Percentiles rank a stretch among this genome's conserved stretches.
These are phyloP conservation scores for Blastobotrys aristatus DNA, from an alignment of 1,139 yeast species.

Conservation along the genomic window DNA sequence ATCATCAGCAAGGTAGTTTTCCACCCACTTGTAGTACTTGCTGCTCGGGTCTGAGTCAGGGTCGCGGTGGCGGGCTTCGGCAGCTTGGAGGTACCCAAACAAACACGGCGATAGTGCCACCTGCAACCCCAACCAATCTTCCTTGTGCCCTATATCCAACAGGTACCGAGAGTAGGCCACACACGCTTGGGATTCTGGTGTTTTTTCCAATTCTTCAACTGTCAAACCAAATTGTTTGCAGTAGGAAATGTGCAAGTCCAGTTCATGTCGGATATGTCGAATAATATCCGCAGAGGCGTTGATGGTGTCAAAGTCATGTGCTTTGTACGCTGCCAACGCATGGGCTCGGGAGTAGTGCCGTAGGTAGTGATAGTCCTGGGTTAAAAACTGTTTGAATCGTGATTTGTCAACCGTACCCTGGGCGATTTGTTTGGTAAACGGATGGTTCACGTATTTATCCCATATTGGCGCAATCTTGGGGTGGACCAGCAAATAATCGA, in stretches of 20 bases:
- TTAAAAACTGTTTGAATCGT: conserved; percentile 54
- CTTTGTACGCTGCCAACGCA: conserved; percentile 57
- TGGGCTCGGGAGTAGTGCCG: conserved; percentile 67
- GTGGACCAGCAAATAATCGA: conserved; percentile 51
- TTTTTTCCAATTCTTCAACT: conserved; percentile 42
- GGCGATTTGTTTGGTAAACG: conserved; percentile 54
- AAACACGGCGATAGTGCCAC: conserved; percentile 74
- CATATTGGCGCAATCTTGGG: conserved; percentile 53
- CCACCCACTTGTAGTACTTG: conserved; percentile 54
- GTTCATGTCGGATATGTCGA: conserved; percentile 50
- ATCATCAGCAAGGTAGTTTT: conserved; percentile 55
- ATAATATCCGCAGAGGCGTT: conserved; percentile 51
- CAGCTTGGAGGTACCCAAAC: conserved; percentile 65
- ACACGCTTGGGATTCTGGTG: conserved; percentile 54
- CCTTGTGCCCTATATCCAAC: conserved; percentile 45
- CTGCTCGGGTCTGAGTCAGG: conserved; percentile 22
- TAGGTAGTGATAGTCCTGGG: conserved; percentile 69
- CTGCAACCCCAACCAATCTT: conserved; percentile 60
- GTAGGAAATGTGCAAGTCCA: conserved; percentile 51
- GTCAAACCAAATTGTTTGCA: conserved; percentile 46
- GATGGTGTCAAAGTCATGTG: conserved; percentile 50
- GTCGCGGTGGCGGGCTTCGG: conserved; percentile 24
- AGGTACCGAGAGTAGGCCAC: conserved; percentile 57
- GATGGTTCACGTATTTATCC: conserved; percentile 56
- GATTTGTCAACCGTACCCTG: conserved; percentile 46